Evolutionary conservation across 1,284 basidiomycete species (phyloP).

Genomic region (Tylopilus orsonianus): DNA sequence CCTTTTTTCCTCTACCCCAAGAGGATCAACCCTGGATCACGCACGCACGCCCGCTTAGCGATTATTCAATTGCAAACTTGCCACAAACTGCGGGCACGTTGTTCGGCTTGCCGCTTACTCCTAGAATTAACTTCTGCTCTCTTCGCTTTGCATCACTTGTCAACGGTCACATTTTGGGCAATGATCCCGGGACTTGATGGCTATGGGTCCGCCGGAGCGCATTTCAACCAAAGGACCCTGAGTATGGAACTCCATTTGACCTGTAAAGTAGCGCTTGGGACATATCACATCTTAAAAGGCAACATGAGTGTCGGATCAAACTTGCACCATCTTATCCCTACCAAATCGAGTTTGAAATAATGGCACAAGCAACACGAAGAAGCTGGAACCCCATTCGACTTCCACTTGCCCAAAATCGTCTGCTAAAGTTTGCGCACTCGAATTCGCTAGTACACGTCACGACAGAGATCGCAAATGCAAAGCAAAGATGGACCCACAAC

Average conservation of each 20-base stretch:
- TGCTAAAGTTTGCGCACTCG: too few relatives aligned
- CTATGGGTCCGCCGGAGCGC: conserved; percentile 12
- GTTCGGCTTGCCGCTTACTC: background rate
- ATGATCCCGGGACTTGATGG: background rate
- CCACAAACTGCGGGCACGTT: conserved; percentile 20
- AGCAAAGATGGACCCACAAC: background rate
- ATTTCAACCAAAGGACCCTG: conserved; percentile 10
- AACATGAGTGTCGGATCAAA: too few relatives aligned
- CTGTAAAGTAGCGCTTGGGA: background rate
- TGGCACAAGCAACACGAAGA: too few relatives aligned
- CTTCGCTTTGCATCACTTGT: background rate
- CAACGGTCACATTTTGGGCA: conserved; percentile 7
- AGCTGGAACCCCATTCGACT: too few relatives aligned
- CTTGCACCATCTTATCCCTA: too few relatives aligned
- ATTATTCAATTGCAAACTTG: conserved; percentile 13
- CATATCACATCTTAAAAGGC: background rate
- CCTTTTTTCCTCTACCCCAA: background rate
- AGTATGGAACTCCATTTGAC: background rate
- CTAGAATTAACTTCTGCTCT: background rate
- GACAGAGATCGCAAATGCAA: background rate
- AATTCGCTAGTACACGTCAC: too few relatives aligned
- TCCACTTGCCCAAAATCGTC: too few relatives aligned
- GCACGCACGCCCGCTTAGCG: conserved; percentile 2
- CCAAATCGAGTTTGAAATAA: too few relatives aligned
- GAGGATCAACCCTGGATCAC: conserved; percentile 2